A percentile compares a stretch with the other conserved stretches of the same genome.
These are phyloP conservation scores for Acanthamoeba pearcei DNA, from an alignment of 208 protist genomes.

Conservation along the genomic window DNA sequence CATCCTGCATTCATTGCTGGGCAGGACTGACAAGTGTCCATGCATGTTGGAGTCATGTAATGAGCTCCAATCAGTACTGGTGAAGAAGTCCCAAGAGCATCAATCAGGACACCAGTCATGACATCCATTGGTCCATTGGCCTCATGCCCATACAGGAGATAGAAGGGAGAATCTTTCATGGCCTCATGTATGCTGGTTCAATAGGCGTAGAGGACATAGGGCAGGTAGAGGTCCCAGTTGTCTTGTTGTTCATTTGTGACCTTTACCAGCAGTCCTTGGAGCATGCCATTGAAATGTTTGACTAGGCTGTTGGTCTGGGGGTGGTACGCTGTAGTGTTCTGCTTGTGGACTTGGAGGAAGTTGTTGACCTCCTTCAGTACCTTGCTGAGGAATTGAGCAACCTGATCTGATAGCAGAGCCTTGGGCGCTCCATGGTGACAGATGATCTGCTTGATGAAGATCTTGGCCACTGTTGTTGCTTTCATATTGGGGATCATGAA, in stretches of 20 bases:
- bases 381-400: constrained; percentile 25
- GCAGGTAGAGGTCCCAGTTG: constrained; percentile 51
- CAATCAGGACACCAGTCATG: not conserved
- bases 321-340: constrained; percentile 72
- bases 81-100: not conserved
- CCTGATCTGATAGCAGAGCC: constrained; percentile 67
- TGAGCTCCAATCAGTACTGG: not conserved
- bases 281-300: constrained; percentile 74
- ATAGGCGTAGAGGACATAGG: constrained; percentile 51
- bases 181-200: not conserved
- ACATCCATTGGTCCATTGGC: not conserved
- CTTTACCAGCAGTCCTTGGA: not conserved
- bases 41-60: not conserved
- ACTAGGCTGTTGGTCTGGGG: constrained; percentile 78
- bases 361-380: constrained; percentile 1
- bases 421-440: constrained; percentile 54
- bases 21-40: not conserved
- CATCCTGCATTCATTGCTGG: not conserved
- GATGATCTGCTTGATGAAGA: constrained; percentile 54
- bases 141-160: not conserved
- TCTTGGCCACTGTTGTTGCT: not conserved
- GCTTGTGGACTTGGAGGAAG: constrained; percentile 37
- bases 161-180: constrained; percentile 74
- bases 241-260: not conserved
- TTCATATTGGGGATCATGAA: not conserved